These are phyloP conservation scores for Alternaria brassicicola DNA, from an alignment of 2,329 filamentous ascomycete genomes.

Conservation along the genomic window DNA sequence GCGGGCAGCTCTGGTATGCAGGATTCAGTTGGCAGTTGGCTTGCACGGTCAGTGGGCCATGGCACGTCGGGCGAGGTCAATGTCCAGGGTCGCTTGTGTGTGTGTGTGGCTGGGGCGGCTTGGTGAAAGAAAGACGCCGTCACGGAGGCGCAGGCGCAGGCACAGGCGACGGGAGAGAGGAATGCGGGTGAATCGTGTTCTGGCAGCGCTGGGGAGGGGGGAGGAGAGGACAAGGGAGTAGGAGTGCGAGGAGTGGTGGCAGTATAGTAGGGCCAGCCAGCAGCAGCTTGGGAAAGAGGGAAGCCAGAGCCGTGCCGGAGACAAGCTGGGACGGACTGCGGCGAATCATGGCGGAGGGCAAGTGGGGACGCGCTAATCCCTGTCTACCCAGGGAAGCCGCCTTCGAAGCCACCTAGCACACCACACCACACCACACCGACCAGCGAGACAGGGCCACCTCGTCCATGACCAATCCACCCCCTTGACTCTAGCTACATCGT, in stretches of 20 bases:
- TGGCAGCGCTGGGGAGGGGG: conserved; percentile 5
- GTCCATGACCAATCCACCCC: background rate
- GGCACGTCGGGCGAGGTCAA: conserved; percentile 24
- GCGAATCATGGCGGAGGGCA: conserved; percentile 31
- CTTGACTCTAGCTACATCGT: background rate
- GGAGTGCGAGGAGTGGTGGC: conserved; percentile 7
- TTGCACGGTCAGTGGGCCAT: conserved; percentile 45
- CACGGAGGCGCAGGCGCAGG: conserved; percentile 11
- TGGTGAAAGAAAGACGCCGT: conserved; percentile 37
- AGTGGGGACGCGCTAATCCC: conserved; percentile 17
- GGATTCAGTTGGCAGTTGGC: background rate
- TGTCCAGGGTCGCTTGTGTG: conserved; percentile 8
- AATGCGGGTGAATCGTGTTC: background rate
- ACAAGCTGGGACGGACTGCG: conserved; percentile 23
- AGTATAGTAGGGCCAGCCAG: conserved; percentile 12
- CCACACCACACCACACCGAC: background rate
- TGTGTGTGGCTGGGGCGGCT: conserved; percentile 33
- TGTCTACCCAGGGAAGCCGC: conserved; percentile 9
- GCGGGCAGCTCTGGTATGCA: background rate
- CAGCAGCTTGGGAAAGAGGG: conserved; percentile 18
- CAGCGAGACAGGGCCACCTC: background rate
- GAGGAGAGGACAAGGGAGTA: conserved; percentile 7
- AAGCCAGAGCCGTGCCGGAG: conserved; percentile 25
- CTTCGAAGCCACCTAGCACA: conserved; percentile 1
- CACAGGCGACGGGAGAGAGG: background rate